Evolutionary conservation across 2,329 filamentous ascomycete species (phyloP).

Genomic region (Aspergillus aculeatinus): DNA sequence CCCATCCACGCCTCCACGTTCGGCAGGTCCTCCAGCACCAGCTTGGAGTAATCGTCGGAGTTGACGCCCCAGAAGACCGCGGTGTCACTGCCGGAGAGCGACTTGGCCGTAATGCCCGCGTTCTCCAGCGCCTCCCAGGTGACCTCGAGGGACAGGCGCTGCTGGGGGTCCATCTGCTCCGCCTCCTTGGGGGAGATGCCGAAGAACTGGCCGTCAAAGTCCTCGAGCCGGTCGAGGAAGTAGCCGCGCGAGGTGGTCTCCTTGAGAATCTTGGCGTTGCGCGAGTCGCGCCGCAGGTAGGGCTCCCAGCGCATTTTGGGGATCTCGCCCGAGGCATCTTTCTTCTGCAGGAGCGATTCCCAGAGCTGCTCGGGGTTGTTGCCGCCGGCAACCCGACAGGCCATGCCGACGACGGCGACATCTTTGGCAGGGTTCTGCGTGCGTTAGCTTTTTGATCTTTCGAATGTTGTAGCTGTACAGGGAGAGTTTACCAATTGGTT

Average conservation of each 20-base stretch:
- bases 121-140: constrained; percentile 26
- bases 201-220: constrained; percentile 32
- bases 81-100: constrained; percentile 28
- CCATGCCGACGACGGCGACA: constrained; percentile 37
- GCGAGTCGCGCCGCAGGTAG: constrained; percentile 26
- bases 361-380: constrained; percentile 35
- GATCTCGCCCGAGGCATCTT: constrained; percentile 30
- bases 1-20: constrained; percentile 42
- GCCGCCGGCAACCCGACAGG: constrained; percentile 33
- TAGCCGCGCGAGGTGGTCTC: constrained; percentile 18
- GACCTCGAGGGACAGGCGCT: constrained; percentile 27
- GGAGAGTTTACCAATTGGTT: neutral
- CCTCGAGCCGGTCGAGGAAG: neutral
- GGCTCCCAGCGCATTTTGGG: constrained; percentile 35
- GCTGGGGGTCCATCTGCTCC: constrained; percentile 30
- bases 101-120: constrained; percentile 20
- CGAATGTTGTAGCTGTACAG: too few relatives aligned
- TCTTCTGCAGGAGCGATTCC: constrained; percentile 31
- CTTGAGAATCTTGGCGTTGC: constrained; percentile 26
- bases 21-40: constrained; percentile 39
- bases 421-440: constrained; percentile 14
- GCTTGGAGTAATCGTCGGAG: constrained; percentile 38
- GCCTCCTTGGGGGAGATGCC: constrained; percentile 30
- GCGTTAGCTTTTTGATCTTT: neutral
- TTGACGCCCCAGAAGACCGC: constrained; percentile 34